Evolutionary conservation across 306 rosid genomes (phyloP), one percentile per base, ranked within the genome.

Genomic region (Pyrus betulifolia): DNA sequence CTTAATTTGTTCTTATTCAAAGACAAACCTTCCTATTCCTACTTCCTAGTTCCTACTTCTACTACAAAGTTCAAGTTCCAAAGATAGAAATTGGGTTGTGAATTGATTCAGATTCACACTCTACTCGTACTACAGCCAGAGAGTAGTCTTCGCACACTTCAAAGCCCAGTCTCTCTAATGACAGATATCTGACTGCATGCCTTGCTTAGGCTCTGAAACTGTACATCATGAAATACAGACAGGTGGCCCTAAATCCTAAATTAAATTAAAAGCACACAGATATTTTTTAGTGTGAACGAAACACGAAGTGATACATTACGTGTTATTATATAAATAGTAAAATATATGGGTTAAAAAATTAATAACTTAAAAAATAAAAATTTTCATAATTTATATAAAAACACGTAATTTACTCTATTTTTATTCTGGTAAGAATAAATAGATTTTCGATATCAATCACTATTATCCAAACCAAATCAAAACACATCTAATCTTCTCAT

Each of bases 31-130:
- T 51, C 55, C 21, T 42, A 18, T 15, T 51, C 8, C 21, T 15
- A 51, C 3, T 15, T 15, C 55, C 75, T 73, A 78, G 58, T 5
- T 52, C n/a, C 8, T n/a, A 18, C 65, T 46, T 44, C 60, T 70
- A 83, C 76, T 64, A 67, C 84, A 51, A 84, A 76, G 74, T 76
- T 79, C 88, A 87, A 80, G 40, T 78, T 85, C 84, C 80, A 78
- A 89, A 58, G 78, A 59, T 31, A 35, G 60, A 78, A 76, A 7
- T 3, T 3, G 70, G 28, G 49, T 6, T 38, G 55, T 61, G 71
- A 77, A 5, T 5, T 51, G 55, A 15, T 75, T 81, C 74, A 31
- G 78, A 66, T 54, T 62, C 55, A 11, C 52, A 68, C 60, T n/a
- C 30, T 18, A 35, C 72, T 55, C 7, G 42, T 23, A 4, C 75